Percentiles rank a stretch among this genome's conserved stretches.
These are phyloP conservation scores for Noccaea bulbosa DNA, from an alignment of 345 rosid species.

Conservation along the genomic window DNA sequence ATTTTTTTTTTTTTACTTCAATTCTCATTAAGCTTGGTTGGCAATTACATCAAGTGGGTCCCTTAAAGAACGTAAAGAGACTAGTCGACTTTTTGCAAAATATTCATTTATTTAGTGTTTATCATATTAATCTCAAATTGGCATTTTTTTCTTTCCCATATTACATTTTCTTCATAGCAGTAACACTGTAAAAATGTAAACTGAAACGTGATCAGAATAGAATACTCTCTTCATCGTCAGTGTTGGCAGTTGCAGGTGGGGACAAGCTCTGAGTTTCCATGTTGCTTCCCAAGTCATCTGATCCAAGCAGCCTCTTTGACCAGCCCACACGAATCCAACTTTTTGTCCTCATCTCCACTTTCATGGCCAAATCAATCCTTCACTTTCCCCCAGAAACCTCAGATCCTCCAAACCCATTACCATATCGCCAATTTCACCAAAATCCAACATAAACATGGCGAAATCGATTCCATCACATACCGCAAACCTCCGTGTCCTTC, in stretches of 20 bases:
- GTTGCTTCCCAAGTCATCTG: slow-evolving; percentile 35
- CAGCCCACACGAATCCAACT: slow-evolving; percentile 23
- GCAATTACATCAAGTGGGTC: no score
- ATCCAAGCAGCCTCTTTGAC: slow-evolving; percentile 43
- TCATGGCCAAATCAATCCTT: slow-evolving; percentile 29
- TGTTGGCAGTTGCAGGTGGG: slow-evolving; percentile 36
- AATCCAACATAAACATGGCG: slow-evolving; percentile 21
- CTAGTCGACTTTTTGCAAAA: no score
- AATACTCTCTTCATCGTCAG: background rate
- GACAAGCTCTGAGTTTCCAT: slow-evolving; percentile 26
- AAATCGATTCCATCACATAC: background rate
- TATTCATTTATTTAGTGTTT: no score
- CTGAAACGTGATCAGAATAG: background rate
- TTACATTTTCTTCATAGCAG: no score
- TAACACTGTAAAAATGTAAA: no score
- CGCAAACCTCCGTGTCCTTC: background rate
- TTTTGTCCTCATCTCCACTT: slow-evolving; percentile 31
- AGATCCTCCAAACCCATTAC: slow-evolving; percentile 25
- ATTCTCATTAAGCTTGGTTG: no score
- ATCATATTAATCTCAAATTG: no score
- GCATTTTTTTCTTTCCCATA: no score
- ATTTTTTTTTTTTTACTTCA: no score
- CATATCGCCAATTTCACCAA: slow-evolving; percentile 2
- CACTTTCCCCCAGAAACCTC: slow-evolving; percentile 14
- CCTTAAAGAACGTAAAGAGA: no score